These are phyloP conservation scores for Saccharata proteae DNA, from an alignment of 2,329 filamentous ascomycete species.

Conservation along the genomic window DNA sequence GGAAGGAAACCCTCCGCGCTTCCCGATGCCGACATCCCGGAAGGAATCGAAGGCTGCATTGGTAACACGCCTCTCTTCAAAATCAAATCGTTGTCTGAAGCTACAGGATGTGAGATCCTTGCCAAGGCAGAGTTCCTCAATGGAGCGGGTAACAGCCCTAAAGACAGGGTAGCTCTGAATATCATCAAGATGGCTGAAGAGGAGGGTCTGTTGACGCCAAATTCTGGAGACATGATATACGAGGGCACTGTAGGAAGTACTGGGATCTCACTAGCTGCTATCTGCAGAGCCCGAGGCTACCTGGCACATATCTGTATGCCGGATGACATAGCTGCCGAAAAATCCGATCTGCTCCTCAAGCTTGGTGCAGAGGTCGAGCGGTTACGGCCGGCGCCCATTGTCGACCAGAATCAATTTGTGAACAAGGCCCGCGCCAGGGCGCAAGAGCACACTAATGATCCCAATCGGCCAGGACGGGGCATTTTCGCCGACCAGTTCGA, in stretches of 20 bases:
- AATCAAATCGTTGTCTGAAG: constrained; percentile 73
- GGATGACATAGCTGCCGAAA: constrained; percentile 77
- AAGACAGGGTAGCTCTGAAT: constrained; percentile 84
- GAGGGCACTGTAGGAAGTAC: constrained; percentile 96
- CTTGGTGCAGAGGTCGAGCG: constrained; percentile 88
- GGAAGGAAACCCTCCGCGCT: background rate
- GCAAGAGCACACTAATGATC: constrained; percentile 52
- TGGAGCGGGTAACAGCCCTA: constrained; percentile 84
- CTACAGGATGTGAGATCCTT: constrained; percentile 78
- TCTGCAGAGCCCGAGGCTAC: constrained; percentile 82
- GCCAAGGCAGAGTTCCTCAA: constrained; percentile 96
- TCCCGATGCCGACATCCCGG: constrained; percentile 38
- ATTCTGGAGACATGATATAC: constrained; percentile 86
- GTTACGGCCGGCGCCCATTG: constrained; percentile 81
- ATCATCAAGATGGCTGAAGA: constrained; percentile 78
- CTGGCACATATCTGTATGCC: constrained; percentile 97
- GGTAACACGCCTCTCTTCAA: constrained; percentile 84
- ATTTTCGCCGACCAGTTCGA: constrained; percentile 98
- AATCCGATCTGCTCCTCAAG: constrained; percentile 76
- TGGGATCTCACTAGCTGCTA: constrained; percentile 71
- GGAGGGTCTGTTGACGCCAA: constrained; percentile 60
- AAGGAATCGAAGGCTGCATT: constrained; percentile 84
- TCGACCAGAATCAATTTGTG: constrained; percentile 88
- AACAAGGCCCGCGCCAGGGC: constrained; percentile 76
- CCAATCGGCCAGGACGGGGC: constrained; percentile 54